phyloP scores from a whole-genome alignment of 345 rosid genomes.

The Draba incana region DNA sequence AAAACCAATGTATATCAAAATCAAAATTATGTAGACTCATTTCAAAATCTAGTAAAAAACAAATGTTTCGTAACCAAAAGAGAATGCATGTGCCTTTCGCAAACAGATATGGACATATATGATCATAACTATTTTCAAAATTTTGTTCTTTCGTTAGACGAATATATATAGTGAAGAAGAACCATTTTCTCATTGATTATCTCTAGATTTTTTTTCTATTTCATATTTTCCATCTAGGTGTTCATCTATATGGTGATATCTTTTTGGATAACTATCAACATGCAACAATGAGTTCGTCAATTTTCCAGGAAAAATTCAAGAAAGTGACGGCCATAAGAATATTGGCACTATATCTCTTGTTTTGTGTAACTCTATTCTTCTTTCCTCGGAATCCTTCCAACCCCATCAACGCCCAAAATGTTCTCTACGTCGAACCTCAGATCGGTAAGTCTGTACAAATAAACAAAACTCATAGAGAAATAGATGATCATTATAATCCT shows the following conservation, averaged over 20 bases:
- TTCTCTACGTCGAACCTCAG: conserved; percentile 27
- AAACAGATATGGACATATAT: too few relatives aligned
- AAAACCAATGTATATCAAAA: too few relatives aligned
- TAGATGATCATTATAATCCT: background rate
- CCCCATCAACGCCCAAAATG: conserved; percentile 32
- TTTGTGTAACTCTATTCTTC: conserved; percentile 45
- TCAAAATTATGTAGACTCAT: too few relatives aligned
- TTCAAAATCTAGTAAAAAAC: too few relatives aligned
- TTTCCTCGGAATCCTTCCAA: conserved; percentile 51
- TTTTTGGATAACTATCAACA: background rate
- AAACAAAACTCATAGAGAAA: background rate
- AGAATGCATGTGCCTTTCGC: too few relatives aligned
- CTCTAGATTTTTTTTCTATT: too few relatives aligned
- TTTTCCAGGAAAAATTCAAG: background rate
- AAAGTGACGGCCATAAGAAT: background rate
- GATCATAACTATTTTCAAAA: too few relatives aligned
- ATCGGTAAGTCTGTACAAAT: background rate
- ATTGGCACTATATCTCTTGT: conserved; percentile 31
- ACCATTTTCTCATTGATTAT: too few relatives aligned
- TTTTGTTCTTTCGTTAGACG: too few relatives aligned
- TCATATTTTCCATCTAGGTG: background rate
- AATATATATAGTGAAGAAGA: too few relatives aligned
- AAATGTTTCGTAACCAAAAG: too few relatives aligned
- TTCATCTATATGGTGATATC: background rate
- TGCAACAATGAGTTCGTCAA: background rate